A percentile compares a stretch with the other conserved stretches of the same genome.
These are phyloP conservation scores for Talaromyces funiculosus DNA, from an alignment of 2,329 filamentous ascomycete species.

Conservation along the genomic window DNA sequence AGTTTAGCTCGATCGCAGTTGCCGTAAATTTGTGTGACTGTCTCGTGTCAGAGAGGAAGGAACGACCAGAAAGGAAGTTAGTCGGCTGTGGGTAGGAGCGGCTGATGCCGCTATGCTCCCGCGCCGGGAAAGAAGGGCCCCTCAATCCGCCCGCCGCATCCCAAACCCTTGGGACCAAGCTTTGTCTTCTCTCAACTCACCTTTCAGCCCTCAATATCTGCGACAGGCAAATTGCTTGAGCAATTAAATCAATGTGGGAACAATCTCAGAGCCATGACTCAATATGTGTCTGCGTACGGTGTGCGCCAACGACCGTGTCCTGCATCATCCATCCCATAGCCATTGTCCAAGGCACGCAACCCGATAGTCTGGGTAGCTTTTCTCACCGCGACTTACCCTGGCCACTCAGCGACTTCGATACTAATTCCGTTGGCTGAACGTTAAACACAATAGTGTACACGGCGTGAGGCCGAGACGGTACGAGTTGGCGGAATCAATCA, in stretches of 20 bases:
- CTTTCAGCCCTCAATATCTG: background rate
- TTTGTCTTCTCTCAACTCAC: background rate
- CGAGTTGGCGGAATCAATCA: background rate
- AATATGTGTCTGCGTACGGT: background rate
- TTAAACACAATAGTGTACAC: background rate
- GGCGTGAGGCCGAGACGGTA: background rate
- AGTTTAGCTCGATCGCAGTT: background rate
- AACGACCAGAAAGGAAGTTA: background rate
- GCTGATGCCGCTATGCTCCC: slow-evolving; percentile 2
- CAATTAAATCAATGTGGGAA: too few relatives aligned
- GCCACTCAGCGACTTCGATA: slow-evolving; percentile 1
- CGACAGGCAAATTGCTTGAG: too few relatives aligned
- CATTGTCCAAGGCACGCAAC: slow-evolving; percentile 2
- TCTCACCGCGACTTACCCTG: slow-evolving; percentile 3
- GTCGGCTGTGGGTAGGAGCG: background rate
- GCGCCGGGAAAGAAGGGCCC: slow-evolving; percentile 4
- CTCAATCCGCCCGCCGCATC: slow-evolving; percentile 8
- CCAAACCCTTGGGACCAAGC: slow-evolving; percentile 14
- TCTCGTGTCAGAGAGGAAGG: background rate
- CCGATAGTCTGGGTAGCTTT: slow-evolving; percentile 13
- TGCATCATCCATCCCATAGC: background rate
- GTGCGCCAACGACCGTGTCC: background rate
- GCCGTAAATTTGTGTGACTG: background rate
- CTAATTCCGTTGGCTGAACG: background rate
- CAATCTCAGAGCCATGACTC: background rate